Evolutionary conservation across 768 basidiomycete species (phyloP).

Genomic region (Termitomyces heimii): DNA sequence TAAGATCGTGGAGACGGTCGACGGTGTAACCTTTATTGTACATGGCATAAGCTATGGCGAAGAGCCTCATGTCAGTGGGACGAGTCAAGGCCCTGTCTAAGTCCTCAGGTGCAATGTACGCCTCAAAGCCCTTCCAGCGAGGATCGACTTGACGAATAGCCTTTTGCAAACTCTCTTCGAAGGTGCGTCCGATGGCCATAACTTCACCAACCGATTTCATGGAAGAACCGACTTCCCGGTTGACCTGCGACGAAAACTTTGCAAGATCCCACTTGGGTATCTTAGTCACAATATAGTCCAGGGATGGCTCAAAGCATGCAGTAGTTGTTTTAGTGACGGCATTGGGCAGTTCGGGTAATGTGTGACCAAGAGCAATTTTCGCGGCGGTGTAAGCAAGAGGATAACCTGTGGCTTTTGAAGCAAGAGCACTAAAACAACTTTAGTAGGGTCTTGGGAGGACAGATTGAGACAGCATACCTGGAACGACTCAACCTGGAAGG

Average conservation of each 20-base stretch:
- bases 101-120: slow-evolving; percentile 84
- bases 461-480: slow-evolving; percentile 35
- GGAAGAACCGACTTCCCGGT: slow-evolving; percentile 90
- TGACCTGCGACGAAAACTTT: slow-evolving; percentile 92
- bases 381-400: slow-evolving; percentile 99
- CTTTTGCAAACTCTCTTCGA: slow-evolving; percentile 97
- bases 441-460: neutral
- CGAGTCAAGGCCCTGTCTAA: slow-evolving; percentile 71
- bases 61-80: slow-evolving; percentile 94
- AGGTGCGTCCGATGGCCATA: slow-evolving; percentile 99
- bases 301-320: slow-evolving; percentile 97
- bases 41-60: slow-evolving; percentile 98
- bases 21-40: slow-evolving; percentile 89
- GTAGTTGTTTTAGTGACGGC: slow-evolving; percentile 99
- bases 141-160: slow-evolving; percentile 98
- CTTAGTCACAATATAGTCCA: slow-evolving; percentile 99
- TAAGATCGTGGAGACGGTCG: slow-evolving; percentile 85
- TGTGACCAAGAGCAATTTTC: slow-evolving; percentile 96
- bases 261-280: slow-evolving; percentile 99
- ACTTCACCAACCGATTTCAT: slow-evolving; percentile 99
- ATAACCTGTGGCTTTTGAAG: slow-evolving; percentile 98
- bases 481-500: slow-evolving; percentile 66
- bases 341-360: slow-evolving; percentile 95
- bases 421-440: slow-evolving; percentile 62
- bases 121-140: slow-evolving; percentile 94